Percentiles rank a stretch among this genome's conserved stretches.
Conservation (phyloP, 169 alveolate genomes). For the Eimeria brunetti region DNA sequence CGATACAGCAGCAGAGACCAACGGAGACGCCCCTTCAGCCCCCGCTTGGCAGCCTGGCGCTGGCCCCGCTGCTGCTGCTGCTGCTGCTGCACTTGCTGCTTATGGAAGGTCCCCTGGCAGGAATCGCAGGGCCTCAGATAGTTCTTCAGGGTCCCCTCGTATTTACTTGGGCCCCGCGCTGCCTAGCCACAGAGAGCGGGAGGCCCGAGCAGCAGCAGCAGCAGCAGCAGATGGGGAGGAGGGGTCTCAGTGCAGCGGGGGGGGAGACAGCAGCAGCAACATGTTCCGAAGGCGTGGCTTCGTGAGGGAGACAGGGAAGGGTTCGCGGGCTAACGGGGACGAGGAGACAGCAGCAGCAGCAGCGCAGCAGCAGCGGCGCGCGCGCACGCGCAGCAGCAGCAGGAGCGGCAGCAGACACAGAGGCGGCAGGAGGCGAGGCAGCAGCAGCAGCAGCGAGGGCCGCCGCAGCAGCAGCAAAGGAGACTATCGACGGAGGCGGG, state of each 20-base stretch:
- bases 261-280: constrained; percentile 38
- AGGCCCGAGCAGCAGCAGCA: not conserved
- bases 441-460: not conserved
- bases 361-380: constrained; percentile 21
- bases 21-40: not conserved
- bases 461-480: not conserved
- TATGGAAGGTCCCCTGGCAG: not conserved
- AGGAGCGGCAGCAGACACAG: constrained; percentile 39
- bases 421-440: not conserved
- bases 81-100: too few relatives aligned
- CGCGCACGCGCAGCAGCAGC: constrained; percentile 30
- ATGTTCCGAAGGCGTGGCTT: constrained; percentile 12
- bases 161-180: not conserved
- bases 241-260: constrained; percentile 15
- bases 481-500: not conserved
- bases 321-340: not conserved
- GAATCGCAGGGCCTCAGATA: not conserved
- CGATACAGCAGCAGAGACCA: not conserved
- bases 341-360: constrained; percentile 20
- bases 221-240: constrained; percentile 12
- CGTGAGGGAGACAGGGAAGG: not conserved
- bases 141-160: not conserved
- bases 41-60: not conserved
- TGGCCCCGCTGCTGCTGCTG: not conserved
- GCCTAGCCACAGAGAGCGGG: not conserved